These are phyloP conservation scores for Pythium scleroteichum DNA, from an alignment of 352 stramenopile species.

Conservation along the genomic window DNA sequence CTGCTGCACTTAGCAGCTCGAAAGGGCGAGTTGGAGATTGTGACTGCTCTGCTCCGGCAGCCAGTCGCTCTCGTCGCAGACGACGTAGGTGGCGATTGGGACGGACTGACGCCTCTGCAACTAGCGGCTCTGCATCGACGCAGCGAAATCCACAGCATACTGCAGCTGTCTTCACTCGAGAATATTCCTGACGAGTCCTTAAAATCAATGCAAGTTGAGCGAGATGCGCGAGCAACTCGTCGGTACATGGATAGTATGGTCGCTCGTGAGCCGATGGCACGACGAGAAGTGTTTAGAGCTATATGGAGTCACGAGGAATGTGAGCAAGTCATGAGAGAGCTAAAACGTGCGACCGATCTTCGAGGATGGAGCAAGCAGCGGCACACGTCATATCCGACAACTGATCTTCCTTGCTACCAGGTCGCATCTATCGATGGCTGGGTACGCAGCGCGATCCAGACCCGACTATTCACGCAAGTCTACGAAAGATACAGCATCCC, in stretches of 20 bases:
- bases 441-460: conserved; percentile 51
- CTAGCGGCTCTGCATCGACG: conserved; percentile 53
- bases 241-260: conserved; percentile 59
- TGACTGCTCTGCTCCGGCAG: conserved; percentile 42
- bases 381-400: conserved; percentile 82
- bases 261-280: conserved; percentile 42
- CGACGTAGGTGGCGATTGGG: conserved; percentile 46
- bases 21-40: conserved; percentile 55
- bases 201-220: conserved; percentile 23
- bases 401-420: conserved; percentile 79
- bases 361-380: conserved; percentile 78
- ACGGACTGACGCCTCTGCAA: conserved; percentile 49
- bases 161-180: conserved; percentile 14
- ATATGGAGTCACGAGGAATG: conserved; percentile 64
- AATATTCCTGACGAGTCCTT: background rate
- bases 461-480: conserved; percentile 64
- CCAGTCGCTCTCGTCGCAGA: conserved; percentile 34
- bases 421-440: conserved; percentile 63
- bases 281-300: conserved; percentile 40
- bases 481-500: conserved; percentile 44
- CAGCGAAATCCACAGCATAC: conserved; percentile 35
- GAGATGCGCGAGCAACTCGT: conserved; percentile 44
- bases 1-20: conserved; percentile 70
- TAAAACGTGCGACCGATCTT: conserved; percentile 39
- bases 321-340: conserved; percentile 34